Evolutionary conservation across 192 early-diverging fungal species (phyloP).

Genomic region (Podila horticola): DNA sequence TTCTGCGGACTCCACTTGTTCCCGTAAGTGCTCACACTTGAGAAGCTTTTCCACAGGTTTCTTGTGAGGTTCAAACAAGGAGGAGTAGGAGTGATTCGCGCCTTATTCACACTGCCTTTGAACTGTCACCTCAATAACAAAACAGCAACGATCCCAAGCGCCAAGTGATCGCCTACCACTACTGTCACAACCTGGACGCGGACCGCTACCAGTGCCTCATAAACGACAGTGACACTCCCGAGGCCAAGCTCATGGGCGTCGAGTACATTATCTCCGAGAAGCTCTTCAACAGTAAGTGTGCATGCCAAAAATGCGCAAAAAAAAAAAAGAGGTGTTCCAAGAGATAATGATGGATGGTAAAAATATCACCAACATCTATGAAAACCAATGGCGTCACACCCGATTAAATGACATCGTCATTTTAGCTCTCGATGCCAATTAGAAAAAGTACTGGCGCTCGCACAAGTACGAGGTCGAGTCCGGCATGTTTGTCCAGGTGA

Average conservation of each 20-base stretch:
- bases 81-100: not conserved
- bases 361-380: not conserved
- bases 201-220: conserved; percentile 67
- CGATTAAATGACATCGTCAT: not conserved
- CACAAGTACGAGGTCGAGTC: conserved; percentile 64
- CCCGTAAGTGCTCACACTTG: conserved; percentile 15
- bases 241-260: conserved; percentile 63
- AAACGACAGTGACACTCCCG: conserved; percentile 51
- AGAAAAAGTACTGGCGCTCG: conserved; percentile 69
- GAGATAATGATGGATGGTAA: no score
- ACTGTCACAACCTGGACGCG: conserved; percentile 58
- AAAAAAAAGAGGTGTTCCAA: not conserved
- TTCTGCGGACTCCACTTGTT: conserved; percentile 59
- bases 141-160: conserved; percentile 54
- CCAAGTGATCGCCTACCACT: conserved; percentile 63
- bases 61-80: no score
- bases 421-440: conserved; percentile 50
- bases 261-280: conserved; percentile 69
- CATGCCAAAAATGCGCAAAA: not conserved
- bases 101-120: not conserved
- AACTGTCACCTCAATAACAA: no score
- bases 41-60: no score
- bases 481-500: conserved; percentile 51
- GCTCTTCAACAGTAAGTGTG: conserved; percentile 54
- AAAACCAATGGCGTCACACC: not conserved